Conservation (phyloP, 2,329 filamentous ascomycete genomes). For the Penicillium sp. region DNA sequence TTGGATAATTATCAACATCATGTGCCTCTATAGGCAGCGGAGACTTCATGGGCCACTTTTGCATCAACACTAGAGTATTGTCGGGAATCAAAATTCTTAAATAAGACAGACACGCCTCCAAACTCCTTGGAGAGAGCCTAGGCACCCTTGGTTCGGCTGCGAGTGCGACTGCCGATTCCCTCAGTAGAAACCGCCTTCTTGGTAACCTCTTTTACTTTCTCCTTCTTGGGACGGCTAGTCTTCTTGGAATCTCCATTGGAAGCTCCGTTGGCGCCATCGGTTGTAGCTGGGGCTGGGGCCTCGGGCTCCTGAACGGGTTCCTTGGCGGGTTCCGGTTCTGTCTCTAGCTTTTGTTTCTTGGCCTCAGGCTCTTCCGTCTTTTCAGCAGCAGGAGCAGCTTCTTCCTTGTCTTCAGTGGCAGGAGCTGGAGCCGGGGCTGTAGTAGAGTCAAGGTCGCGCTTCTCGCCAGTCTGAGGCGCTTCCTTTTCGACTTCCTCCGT, state of each 20-base stretch:
- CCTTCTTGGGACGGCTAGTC: slow-evolving; percentile 33
- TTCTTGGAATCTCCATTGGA: slow-evolving; percentile 34
- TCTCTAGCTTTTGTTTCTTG: slow-evolving; percentile 39
- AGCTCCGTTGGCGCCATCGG: slow-evolving; percentile 19
- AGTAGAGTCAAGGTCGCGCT: slow-evolving; percentile 19
- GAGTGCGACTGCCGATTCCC: slow-evolving; percentile 41
- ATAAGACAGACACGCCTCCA: neutral
- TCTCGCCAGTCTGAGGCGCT: slow-evolving; percentile 17
- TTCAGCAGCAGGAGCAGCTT: slow-evolving; percentile 8
- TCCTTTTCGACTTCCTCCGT: neutral
- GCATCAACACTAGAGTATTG: neutral
- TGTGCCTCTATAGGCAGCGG: neutral
- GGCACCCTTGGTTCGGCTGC: slow-evolving; percentile 38
- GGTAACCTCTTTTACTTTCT: slow-evolving; percentile 26
- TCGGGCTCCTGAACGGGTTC: slow-evolving; percentile 16
- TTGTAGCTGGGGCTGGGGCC: slow-evolving; percentile 1
- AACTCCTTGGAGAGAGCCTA: neutral
- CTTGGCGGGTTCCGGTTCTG: neutral
- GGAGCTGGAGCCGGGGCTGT: neutral
- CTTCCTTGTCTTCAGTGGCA: slow-evolving; percentile 12
- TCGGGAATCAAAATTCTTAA: neutral
- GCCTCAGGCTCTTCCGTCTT: slow-evolving; percentile 22
- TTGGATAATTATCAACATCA: neutral
- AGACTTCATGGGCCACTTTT: neutral
- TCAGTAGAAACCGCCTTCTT: slow-evolving; percentile 30